A percentile compares a stretch with the other conserved stretches of the same genome.
phyloP scores from a whole-genome alignment of 352 stramenopile genomes.

The Halophytophthora batemanensis region DNA sequence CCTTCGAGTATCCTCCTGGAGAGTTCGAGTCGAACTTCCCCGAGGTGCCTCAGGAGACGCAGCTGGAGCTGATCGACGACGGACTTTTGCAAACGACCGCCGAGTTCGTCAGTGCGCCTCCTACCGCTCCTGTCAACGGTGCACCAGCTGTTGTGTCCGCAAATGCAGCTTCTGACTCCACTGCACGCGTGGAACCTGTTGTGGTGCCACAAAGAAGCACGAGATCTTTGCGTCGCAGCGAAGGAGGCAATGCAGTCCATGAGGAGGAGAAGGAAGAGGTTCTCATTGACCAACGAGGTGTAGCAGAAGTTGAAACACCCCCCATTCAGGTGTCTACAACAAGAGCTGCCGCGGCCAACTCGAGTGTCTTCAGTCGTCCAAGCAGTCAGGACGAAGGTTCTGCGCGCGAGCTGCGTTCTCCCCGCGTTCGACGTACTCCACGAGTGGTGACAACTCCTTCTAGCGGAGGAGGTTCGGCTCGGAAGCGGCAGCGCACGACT shows the following conservation, averaged over 20 bases:
- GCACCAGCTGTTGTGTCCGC: no score
- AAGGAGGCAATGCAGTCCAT: conserved; percentile 16
- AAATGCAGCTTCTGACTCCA: not conserved
- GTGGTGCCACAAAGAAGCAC: conserved; percentile 14
- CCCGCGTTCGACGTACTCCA: conserved; percentile 24
- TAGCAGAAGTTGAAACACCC: conserved; percentile 3
- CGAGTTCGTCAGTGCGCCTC: conserved; percentile 6
- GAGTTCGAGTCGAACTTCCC: conserved; percentile 52
- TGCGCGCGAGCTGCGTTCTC: conserved; percentile 13
- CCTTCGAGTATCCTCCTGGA: conserved; percentile 48
- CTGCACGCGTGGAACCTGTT: not conserved
- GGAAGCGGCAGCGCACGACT: conserved; percentile 46
- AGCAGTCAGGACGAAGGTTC: conserved; percentile 11
- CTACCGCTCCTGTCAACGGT: not conserved
- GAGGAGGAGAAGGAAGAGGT: conserved; percentile 11
- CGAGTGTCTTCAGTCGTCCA: conserved; percentile 10
- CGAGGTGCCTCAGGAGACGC: conserved; percentile 30
- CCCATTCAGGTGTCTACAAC: conserved; percentile 15
- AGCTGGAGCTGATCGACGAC: conserved; percentile 27
- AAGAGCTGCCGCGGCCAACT: conserved; percentile 8
- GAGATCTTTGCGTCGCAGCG: conserved; percentile 15
- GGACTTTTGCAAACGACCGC: conserved; percentile 13
- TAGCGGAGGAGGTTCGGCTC: conserved; percentile 5
- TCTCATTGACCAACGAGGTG: conserved; percentile 4
- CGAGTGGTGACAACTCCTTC: conserved; percentile 18